A percentile compares a stretch with the other conserved stretches of the same genome.
phyloP scores from a whole-genome alignment of 2,329 filamentous ascomycete species.

The Diplodia corticola region DNA sequence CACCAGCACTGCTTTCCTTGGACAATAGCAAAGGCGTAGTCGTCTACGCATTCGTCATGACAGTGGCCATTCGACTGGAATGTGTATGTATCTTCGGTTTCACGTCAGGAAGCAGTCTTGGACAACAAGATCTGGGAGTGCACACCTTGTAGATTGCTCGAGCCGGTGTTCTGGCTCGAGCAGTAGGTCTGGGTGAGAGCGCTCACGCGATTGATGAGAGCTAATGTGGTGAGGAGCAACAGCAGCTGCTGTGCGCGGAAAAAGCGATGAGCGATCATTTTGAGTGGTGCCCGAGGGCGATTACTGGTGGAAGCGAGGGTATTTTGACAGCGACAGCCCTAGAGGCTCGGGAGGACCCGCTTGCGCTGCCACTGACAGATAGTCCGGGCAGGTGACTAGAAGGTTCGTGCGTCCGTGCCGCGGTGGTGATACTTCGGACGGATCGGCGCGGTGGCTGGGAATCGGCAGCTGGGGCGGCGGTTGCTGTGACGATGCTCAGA shows the following conservation, averaged over 20 bases:
- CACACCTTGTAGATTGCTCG: slow-evolving; percentile 36
- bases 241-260: background rate
- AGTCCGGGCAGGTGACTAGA: slow-evolving; percentile 11
- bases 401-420: slow-evolving; percentile 19
- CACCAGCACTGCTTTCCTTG: slow-evolving; percentile 71
- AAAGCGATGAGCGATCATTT: background rate
- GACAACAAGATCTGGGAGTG: slow-evolving; percentile 12
- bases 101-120: background rate
- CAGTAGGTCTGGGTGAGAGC: slow-evolving; percentile 43
- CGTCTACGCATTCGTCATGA: slow-evolving; percentile 55
- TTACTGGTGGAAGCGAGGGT: background rate
- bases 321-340: slow-evolving; percentile 2
- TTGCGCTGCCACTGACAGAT: slow-evolving; percentile 7
- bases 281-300: background rate
- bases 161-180: slow-evolving; percentile 46
- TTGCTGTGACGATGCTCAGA: background rate
- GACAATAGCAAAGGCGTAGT: slow-evolving; percentile 68
- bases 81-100: slow-evolving; percentile 35
- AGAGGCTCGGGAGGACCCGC: background rate
- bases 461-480: background rate
- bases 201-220: background rate
- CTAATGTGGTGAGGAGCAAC: slow-evolving; percentile 4
- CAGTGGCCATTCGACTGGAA: slow-evolving; percentile 71
- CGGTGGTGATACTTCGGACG: slow-evolving; percentile 17
- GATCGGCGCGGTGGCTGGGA: slow-evolving; percentile 12